Evolutionary conservation across 768 basidiomycete genomes (phyloP).

Genomic region (Austroboletus eburneus): DNA sequence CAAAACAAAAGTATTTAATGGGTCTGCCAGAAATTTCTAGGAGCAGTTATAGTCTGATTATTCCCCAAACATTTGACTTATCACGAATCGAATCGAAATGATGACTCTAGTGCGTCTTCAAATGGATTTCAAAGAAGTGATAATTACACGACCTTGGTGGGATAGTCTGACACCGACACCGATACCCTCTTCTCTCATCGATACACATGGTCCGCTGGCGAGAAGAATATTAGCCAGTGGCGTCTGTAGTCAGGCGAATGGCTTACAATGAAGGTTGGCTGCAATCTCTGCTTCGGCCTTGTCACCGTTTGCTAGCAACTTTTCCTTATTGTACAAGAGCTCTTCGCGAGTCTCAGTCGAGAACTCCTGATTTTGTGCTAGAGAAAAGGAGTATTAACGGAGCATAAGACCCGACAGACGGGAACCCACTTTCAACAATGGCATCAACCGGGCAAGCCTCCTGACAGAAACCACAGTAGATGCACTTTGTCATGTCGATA

Average conservation of each 20-base stretch:
- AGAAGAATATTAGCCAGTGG: constrained; percentile 20
- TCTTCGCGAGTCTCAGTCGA: constrained; percentile 98
- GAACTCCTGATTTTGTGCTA: constrained; percentile 97
- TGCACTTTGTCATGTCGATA: constrained; percentile 99
- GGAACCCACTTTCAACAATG: constrained; percentile 89
- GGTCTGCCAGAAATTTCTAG: not conserved
- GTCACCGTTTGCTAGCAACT: constrained; percentile 94
- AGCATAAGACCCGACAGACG: constrained; percentile 8
- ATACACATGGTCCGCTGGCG: constrained; percentile 80
- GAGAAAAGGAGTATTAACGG: not conserved
- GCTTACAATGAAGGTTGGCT: constrained; percentile 79
- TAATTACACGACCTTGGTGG: constrained; percentile 24
- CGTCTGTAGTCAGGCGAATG: constrained; percentile 8
- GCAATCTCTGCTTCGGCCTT: constrained; percentile 96
- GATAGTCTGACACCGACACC: constrained; percentile 7
- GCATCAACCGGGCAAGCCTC: constrained; percentile 99
- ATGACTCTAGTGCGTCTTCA: constrained; percentile 3
- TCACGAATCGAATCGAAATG: constrained; percentile 2
- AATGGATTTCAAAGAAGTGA: constrained; percentile 7
- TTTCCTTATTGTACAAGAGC: constrained; percentile 98
- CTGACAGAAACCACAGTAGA: constrained; percentile 99
- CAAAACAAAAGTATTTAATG: not conserved
- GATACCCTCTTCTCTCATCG: constrained; percentile 44
- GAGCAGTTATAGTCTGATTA: not conserved
- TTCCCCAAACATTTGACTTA: not conserved